Percentiles rank a stretch among this genome's conserved stretches.
Conservation (phyloP, 306 rosid species). For the Sechiopsis laciniata region DNA sequence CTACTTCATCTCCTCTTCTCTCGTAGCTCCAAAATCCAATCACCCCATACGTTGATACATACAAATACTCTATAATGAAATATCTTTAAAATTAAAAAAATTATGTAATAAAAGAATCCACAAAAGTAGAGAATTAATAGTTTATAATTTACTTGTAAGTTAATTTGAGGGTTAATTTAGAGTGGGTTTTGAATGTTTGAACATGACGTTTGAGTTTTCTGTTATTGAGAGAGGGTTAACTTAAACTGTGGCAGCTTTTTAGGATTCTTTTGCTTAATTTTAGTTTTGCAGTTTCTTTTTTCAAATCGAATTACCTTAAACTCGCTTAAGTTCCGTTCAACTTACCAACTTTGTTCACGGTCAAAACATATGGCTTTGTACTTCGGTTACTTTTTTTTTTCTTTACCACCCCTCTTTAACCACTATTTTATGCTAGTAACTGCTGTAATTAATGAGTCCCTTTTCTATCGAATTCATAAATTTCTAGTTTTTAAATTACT, state of each 20-base stretch:
- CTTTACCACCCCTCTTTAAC: neutral
- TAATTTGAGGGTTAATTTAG: too few relatives aligned
- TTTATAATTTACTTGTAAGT: too few relatives aligned
- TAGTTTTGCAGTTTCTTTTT: neutral
- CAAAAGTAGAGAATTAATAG: too few relatives aligned
- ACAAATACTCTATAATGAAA: too few relatives aligned
- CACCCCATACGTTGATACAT: too few relatives aligned
- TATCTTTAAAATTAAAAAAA: too few relatives aligned
- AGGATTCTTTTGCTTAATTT: neutral
- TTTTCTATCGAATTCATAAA: neutral
- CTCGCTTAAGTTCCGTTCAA: neutral
- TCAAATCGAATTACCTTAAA: neutral
- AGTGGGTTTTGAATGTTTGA: neutral
- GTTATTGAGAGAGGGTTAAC: conserved; percentile 19
- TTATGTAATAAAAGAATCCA: too few relatives aligned
- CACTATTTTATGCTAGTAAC: neutral
- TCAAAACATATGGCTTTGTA: neutral
- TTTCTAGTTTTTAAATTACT: neutral
- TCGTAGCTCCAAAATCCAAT: too few relatives aligned
- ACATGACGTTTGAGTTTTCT: conserved; percentile 6
- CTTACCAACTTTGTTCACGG: conserved; percentile 6
- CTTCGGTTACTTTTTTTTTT: conserved; percentile 6
- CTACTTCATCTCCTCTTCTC: too few relatives aligned
- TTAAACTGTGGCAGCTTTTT: conserved; percentile 27
- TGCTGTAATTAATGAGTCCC: neutral